phyloP scores from a whole-genome alignment of 2,329 filamentous ascomycete species.

The Diaporthe sp. region DNA sequence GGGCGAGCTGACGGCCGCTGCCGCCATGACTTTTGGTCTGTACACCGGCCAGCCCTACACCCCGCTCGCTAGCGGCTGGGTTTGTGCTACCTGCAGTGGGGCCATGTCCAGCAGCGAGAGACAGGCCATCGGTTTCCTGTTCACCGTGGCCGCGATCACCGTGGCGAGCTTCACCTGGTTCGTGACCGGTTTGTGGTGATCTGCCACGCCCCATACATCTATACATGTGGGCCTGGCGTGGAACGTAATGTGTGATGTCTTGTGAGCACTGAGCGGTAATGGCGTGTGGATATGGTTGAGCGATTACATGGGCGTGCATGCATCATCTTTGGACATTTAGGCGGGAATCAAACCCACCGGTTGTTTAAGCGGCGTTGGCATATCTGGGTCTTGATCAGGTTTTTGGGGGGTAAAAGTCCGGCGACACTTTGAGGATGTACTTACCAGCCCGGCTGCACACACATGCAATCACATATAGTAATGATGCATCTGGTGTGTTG shows the following conservation, averaged over 20 bases:
- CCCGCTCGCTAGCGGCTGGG: constrained; percentile 64
- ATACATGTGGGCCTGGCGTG: constrained; percentile 2
- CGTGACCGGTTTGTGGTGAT: constrained; percentile 62
- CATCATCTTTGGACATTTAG: constrained; percentile 24
- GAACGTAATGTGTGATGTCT: constrained; percentile 17
- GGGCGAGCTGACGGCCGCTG: constrained; percentile 68
- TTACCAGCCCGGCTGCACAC: constrained; percentile 27
- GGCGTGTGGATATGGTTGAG: constrained; percentile 37
- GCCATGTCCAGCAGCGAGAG: constrained; percentile 62
- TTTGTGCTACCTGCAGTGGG: constrained; percentile 70
- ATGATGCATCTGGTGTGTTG: constrained; percentile 38
- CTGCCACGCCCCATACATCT: not conserved
- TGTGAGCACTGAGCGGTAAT: constrained; percentile 36
- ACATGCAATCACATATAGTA: constrained; percentile 10
- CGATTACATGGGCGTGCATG: constrained; percentile 33
- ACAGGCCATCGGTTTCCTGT: constrained; percentile 63
- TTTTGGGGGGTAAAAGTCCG: constrained; percentile 19
- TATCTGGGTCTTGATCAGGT: constrained; percentile 12
- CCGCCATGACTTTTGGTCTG: constrained; percentile 69
- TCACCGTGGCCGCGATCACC: constrained; percentile 69
- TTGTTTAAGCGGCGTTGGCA: constrained; percentile 38
- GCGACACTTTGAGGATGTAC: constrained; percentile 12
- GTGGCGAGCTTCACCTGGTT: constrained; percentile 76
- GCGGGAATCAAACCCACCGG: constrained; percentile 23
- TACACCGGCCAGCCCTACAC: constrained; percentile 68